Evolutionary conservation across 2,329 filamentous ascomycete genomes (phyloP), one percentile per base, ranked within the genome.

Genomic region (Diaporthe longicolla): DNA sequence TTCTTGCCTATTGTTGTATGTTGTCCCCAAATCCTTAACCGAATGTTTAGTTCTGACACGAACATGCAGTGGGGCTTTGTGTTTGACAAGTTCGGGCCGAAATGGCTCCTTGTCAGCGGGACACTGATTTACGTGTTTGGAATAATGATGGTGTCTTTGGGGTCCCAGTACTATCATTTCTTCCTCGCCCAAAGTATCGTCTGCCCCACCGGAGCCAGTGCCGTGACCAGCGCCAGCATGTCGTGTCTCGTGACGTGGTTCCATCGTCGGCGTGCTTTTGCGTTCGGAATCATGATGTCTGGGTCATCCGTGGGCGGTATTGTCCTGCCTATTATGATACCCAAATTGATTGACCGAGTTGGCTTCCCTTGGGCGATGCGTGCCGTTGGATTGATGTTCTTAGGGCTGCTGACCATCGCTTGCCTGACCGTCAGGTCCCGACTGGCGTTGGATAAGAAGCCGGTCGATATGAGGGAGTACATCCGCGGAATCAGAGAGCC

Each of bases 111-210:
- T 1, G 45, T 90, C 0, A 78, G 79, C 17, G 90, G 90, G 21
- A 87, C 85, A 0, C 81, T 91, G 70, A 78, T 91, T 45, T 88
- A 91, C 72, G 87, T 92, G 21, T 88, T 92, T 71, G 88, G 89
- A 2, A 78, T 93, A 7, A 92, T 93, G 89, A 91, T 92, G 89
- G 85, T 89, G 0, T 88, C 85, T 10, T 80, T 93, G 10, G 78
- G 79, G n/a, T 82, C 76, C 0, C 71, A 84, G 55, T 86, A 85
- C 77, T 85, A 82, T 65, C 84, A 86, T 58, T 80, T 85, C 70
- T 78, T 86, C 13, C 77, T 86, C 0, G 76, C 83, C 0, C 84
- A 86, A 70, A 81, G 82, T 6, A 78, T 85, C 0, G 83, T 80
- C 71, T 82, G 81, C 1, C 82, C 82, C 11, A 79, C 85, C 29